A percentile compares a stretch with the other conserved stretches of the same genome.
Evolutionary conservation across 345 rosid species (phyloP).

Genomic region (Noccaea caerulescens): DNA sequence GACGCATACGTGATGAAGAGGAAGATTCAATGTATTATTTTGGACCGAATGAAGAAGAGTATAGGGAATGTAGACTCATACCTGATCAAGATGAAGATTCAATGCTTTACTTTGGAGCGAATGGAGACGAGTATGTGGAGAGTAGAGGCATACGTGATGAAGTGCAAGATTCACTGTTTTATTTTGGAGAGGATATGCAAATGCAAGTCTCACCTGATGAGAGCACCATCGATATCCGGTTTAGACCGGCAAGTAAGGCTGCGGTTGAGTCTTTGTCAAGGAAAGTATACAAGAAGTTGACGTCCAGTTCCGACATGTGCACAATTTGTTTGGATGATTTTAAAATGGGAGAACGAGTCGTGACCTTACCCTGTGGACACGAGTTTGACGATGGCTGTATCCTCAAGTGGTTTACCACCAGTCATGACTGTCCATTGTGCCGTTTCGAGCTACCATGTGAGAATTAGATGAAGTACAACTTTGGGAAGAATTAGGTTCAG

Average conservation of each 20-base stretch:
- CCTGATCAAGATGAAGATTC: too few relatives aligned
- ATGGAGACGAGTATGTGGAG: neutral
- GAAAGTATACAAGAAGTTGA: neutral
- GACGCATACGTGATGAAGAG: neutral
- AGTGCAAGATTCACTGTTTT: neutral
- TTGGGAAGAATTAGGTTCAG: too few relatives aligned
- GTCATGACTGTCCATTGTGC: conserved; percentile 6
- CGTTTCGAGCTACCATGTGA: neutral
- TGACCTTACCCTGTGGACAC: conserved; percentile 2
- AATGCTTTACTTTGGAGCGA: too few relatives aligned
- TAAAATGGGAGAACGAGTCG: neutral
- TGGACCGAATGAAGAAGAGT: too few relatives aligned
- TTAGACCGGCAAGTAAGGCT: neutral
- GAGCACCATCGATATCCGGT: neutral
- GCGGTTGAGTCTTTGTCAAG: conserved; percentile 9
- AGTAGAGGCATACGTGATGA: neutral
- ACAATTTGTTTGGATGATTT: neutral
- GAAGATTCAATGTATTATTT: neutral
- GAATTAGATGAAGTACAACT: neutral
- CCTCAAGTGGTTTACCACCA: neutral
- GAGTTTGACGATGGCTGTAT: neutral
- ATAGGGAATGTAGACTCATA: too few relatives aligned
- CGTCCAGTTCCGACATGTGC: neutral
- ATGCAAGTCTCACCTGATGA: neutral
- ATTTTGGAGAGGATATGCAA: neutral